Base-by-base conservation (phyloP, 2,329 filamentous ascomycete species). In the Fusarium graminum region DNA sequence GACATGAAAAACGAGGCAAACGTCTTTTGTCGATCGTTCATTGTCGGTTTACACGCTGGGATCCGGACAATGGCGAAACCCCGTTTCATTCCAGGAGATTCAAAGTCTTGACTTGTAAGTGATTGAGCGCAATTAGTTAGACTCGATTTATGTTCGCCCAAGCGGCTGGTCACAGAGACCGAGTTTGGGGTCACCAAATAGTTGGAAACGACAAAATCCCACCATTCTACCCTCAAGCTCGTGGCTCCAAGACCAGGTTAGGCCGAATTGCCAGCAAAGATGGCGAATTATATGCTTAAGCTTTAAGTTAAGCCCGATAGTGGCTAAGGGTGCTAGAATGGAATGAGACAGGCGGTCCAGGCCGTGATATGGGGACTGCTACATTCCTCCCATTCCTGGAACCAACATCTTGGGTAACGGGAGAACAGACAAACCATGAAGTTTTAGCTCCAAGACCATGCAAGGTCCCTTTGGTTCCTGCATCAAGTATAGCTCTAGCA, bases 331-430 rank as follows among this genome's bases (percentile, higher is more conserved):
- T 22, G 22, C 22, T 7, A 8, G 29, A 14, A 22, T 58, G 59
- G 59, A 63, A 63, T 63, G 59, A 52, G n/a, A 41, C 29, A 28
- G 13, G 41, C 12, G 59, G 34, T 42, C 59, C 44, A 63, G 59
- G 59, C 59, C 36, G 17, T 28, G n/a, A 34, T 17, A 38, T 16
- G 40, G 47, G 5, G 17, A 25, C n/a, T 5, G 17, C 5, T 19
- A 10, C 59, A 63, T 63, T 63, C 59, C 59, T 63, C n/a, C 29
- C 10, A 36, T 53, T n/a, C 41, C 41, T 46, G 41, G 50, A 14
- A 34, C 52, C 17, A 17, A 28, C 4, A 44, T 22, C 22, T 47
- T 25, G 26, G 26, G 26, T 54, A 32, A 36, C 36, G 39, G 25
- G 25, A 25, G 39, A 43, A 39, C 25, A 32, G 26, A 44, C 17